Percentiles rank a stretch among this genome's conserved stretches.
These are phyloP conservation scores for Aegilops sharonensis DNA, from an alignment of 176 grass and related monocot genomes.

Conservation along the genomic window DNA sequence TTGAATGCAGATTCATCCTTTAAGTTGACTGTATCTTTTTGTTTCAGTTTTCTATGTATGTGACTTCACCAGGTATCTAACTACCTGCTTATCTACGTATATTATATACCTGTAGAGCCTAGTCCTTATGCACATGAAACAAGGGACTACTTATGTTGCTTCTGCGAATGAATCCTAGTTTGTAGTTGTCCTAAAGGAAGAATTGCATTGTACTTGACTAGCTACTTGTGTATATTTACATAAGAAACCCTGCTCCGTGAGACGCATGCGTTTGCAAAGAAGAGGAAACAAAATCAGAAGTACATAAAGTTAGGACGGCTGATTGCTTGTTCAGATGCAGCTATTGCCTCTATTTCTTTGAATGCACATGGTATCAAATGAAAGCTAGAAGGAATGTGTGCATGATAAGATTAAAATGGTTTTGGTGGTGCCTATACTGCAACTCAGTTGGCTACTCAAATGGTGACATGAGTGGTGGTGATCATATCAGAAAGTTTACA, in stretches of 20 bases:
- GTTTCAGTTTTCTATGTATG: not conserved
- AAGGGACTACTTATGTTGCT: not conserved
- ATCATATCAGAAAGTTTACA: not conserved
- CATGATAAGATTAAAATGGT: not conserved
- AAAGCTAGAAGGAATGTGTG: not conserved
- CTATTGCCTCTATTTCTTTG: not conserved
- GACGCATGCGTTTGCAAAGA: no score
- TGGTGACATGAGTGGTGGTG: not conserved
- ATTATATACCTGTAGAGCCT: not conserved
- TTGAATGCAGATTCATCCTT: constrained; percentile 26
- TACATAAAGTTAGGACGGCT: constrained; percentile 5
- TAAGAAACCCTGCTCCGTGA: no score
- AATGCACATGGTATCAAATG: not conserved
- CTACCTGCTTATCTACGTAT: not conserved
- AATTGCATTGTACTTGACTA: not conserved
- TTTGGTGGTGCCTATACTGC: no score
- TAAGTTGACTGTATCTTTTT: constrained; percentile 20
- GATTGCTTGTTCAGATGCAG: not conserved
- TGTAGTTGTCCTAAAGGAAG: not conserved
- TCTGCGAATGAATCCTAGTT: not conserved
- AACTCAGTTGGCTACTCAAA: not conserved
- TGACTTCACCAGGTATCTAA: not conserved
- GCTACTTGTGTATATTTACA: not conserved
- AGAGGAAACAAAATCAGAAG: no score
- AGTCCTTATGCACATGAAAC: not conserved